A percentile compares a stretch with the other conserved stretches of the same genome.
Conservation (phyloP, 495 filamentous ascomycete species). For the Aspergillus funiculosus region DNA sequence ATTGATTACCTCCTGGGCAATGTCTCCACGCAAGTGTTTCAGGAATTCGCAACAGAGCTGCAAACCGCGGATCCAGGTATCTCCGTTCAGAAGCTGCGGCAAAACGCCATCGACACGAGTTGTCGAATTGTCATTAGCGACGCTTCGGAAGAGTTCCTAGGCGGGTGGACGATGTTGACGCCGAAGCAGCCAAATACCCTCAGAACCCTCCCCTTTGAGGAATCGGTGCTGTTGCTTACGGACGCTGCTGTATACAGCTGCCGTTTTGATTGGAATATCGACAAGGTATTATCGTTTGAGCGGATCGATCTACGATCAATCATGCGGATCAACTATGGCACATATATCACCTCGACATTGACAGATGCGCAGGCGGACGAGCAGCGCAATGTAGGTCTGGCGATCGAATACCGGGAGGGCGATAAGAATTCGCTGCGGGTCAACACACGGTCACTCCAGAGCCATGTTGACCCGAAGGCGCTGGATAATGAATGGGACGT, state of each 20-base stretch:
- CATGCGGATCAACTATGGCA: conserved; percentile 63
- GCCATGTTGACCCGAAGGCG: conserved; percentile 30
- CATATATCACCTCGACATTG: conserved; percentile 84
- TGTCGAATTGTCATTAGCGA: conserved; percentile 80
- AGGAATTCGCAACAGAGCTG: conserved; percentile 85
- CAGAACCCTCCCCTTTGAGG: conserved; percentile 66
- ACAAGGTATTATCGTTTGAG: conserved; percentile 87
- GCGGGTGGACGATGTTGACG: conserved; percentile 75
- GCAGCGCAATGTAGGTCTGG: conserved; percentile 71
- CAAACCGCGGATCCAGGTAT: conserved; percentile 83
- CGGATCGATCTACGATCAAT: conserved; percentile 73
- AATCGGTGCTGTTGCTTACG: conserved; percentile 80
- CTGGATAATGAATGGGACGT: conserved; percentile 36
- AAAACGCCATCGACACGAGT: conserved; percentile 82
- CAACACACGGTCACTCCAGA: conserved; percentile 79
- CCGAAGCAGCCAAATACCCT: conserved; percentile 61
- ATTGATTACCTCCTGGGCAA: conserved; percentile 95
- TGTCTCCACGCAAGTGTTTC: conserved; percentile 73
- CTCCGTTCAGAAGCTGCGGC: conserved; percentile 72
- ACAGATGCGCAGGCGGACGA: conserved; percentile 69
- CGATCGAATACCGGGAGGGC: conserved; percentile 67
- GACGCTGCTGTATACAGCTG: conserved; percentile 79
- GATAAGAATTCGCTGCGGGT: conserved; percentile 61
- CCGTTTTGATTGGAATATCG: conserved; percentile 84
- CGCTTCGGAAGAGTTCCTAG: conserved; percentile 72